Evolutionary conservation across 306 rosid genomes (phyloP), one percentile per base, ranked within the genome.

Genomic region (Corylus americana): DNA sequence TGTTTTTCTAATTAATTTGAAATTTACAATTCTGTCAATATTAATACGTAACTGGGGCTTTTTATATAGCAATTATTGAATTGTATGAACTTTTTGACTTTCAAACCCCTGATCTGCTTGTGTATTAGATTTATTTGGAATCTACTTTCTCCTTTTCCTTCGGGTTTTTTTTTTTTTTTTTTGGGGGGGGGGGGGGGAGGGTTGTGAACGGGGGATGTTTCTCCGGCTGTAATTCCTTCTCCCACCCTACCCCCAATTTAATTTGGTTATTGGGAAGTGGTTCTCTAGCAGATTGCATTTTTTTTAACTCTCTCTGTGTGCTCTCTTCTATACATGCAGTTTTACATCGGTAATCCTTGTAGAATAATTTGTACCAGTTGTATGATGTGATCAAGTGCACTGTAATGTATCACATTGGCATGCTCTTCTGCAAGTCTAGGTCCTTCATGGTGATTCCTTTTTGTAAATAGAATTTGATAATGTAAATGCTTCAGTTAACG

Each of bases 11-110:
- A 71, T 76, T 78, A 76, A 54, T 78, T 85, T 35, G 22, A 79
- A 85, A 37, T 77, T 85, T 61, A 73, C 70, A 10, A 75, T 25
- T 73, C 81, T 85, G 45, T 53, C 71, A 62, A 22, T 80, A 75
- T 68, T 70, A 61, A 45, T 66, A 73, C 29, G 54, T 81, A 74
- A 77, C 62, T 77, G 27, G 64, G 76, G 35, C 71, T 63, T 77
- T 77, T 78, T 45, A 27, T 69, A 74, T 59, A 20, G 13, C 64
- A 58, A 58, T 58, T 22, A 58, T 5, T 58, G 64, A 20, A 58
- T 25, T 0, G 16, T 31, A 58, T 58, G 64, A 59, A 22, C 13
- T 59, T 59, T 25, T 59, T 59, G 66, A 59, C 66, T 20, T 59
- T 59, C 66, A 59, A 59, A 25, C 16, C 16, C 31, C 35, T 59